phyloP scores from a whole-genome alignment of 352 stramenopile species.

The Halophytophthora polymorphica region DNA sequence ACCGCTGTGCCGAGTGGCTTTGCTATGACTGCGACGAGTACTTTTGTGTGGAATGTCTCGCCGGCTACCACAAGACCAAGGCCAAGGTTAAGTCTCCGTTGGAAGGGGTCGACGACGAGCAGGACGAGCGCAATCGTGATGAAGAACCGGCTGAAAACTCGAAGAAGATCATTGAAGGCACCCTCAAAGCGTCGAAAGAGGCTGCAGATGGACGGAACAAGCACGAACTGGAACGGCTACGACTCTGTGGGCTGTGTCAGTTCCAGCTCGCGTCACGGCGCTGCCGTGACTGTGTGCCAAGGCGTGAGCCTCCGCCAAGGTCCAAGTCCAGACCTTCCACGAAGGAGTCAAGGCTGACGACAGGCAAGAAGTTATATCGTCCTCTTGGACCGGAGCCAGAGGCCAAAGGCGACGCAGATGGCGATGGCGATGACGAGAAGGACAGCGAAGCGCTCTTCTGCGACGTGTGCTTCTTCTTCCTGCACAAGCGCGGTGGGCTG shows the following conservation, averaged over 20 bases:
- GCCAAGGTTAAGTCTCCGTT: conserved; percentile 4
- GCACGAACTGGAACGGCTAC: conserved; percentile 40
- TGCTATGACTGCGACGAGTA: conserved; percentile 58
- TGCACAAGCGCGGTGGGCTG: conserved; percentile 43
- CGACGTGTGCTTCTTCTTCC: conserved; percentile 62
- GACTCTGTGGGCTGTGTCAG: conserved; percentile 53
- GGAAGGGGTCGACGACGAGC: neutral
- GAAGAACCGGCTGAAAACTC: neutral
- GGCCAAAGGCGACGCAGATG: neutral
- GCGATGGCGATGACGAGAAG: conserved; percentile 1
- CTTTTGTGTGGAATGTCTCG: conserved; percentile 48
- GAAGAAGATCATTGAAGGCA: neutral
- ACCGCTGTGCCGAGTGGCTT: conserved; percentile 49
- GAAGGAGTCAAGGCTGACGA: neutral
- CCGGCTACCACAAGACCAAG: conserved; percentile 38
- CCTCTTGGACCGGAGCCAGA: neutral
- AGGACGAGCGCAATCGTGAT: neutral
- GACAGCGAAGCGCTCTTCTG: conserved; percentile 45
- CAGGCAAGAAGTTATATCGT: conserved; percentile 10
- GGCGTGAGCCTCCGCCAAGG: conserved; percentile 3
- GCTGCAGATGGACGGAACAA: conserved; percentile 4
- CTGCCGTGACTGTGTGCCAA: conserved; percentile 37
- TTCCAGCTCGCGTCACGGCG: conserved; percentile 61
- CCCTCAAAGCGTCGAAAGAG: neutral
- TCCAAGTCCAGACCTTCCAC: neutral